phyloP scores from a whole-genome alignment of 176 grass and related monocot genomes.

The Ampelocalamus luodianensis region DNA sequence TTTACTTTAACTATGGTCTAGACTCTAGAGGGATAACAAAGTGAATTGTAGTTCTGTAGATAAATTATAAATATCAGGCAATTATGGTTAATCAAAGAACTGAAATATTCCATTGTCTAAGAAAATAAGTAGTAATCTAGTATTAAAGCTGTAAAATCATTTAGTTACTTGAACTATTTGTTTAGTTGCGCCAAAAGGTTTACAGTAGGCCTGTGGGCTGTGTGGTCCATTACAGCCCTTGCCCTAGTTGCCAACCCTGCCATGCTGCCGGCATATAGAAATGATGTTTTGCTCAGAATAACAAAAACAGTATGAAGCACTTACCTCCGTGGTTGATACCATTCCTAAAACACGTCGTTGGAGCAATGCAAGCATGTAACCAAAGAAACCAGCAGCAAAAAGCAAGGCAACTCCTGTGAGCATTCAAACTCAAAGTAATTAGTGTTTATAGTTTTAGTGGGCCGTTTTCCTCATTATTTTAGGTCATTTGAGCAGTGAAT shows the following conservation, averaged over 20 bases:
- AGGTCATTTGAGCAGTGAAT: constrained; percentile 10
- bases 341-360: constrained; percentile 77
- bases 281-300: constrained; percentile 12
- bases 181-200: background rate
- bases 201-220: constrained; percentile 15
- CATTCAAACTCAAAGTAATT: constrained; percentile 37
- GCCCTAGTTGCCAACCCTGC: constrained; percentile 35
- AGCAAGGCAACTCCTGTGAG: constrained; percentile 82
- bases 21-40: background rate
- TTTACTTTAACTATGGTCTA: constrained; percentile 16
- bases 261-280: constrained; percentile 6
- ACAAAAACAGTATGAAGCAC: constrained; percentile 31
- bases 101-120: background rate
- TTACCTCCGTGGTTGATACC: constrained; percentile 71
- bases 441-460: background rate
- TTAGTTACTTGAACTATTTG: background rate
- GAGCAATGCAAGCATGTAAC: constrained; percentile 96
- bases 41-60: background rate
- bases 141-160: background rate
- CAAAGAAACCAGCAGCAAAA: constrained; percentile 92
- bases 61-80: background rate
- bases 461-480: background rate
- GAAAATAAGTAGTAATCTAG: background rate
- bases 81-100: background rate
- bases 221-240: constrained; percentile 22